A percentile compares a stretch with the other conserved stretches of the same genome.
These are phyloP conservation scores for Candida caryicola DNA, from an alignment of 805 yeast genomes.

Conservation along the genomic window DNA sequence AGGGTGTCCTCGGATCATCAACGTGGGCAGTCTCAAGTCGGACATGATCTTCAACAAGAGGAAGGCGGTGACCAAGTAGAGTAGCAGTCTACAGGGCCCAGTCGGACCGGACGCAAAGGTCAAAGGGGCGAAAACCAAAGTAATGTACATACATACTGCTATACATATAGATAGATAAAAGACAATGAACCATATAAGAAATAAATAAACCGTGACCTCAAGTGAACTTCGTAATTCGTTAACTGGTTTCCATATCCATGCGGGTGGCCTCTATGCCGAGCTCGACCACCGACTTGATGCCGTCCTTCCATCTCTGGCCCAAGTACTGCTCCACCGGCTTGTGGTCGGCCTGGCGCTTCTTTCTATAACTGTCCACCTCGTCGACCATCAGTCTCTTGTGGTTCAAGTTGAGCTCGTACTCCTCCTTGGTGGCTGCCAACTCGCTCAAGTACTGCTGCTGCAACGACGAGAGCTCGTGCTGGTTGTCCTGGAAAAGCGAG, in stretches of 20 bases:
- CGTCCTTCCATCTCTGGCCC: conserved; percentile 50
- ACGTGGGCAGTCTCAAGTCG: conserved; percentile 72
- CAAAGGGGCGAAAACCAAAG: too few relatives aligned
- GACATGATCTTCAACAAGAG: conserved; percentile 64
- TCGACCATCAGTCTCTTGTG: conserved; percentile 42
- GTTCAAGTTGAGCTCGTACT: conserved; percentile 12
- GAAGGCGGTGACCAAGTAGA: conserved; percentile 21
- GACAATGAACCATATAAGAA: background rate
- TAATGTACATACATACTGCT: too few relatives aligned
- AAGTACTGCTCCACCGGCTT: conserved; percentile 46
- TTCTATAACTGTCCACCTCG: conserved; percentile 41
- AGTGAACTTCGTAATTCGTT: background rate
- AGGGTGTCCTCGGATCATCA: conserved; percentile 86
- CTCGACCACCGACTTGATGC: conserved; percentile 39
- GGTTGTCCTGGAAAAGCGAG: conserved; percentile 28
- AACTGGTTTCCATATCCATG: conserved; percentile 11
- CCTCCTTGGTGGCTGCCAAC: conserved; percentile 21
- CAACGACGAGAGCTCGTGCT: conserved; percentile 36
- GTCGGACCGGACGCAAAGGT: too few relatives aligned
- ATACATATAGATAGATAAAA: too few relatives aligned
- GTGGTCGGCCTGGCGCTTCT: conserved; percentile 35
- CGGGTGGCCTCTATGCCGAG: conserved; percentile 28
- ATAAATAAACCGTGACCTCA: background rate
- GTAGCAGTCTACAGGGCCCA: background rate
- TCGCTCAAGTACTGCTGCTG: conserved; percentile 30